These are phyloP conservation scores for Talaromyces rugulosus DNA, from an alignment of 2,329 filamentous ascomycete genomes.

Conservation along the genomic window DNA sequence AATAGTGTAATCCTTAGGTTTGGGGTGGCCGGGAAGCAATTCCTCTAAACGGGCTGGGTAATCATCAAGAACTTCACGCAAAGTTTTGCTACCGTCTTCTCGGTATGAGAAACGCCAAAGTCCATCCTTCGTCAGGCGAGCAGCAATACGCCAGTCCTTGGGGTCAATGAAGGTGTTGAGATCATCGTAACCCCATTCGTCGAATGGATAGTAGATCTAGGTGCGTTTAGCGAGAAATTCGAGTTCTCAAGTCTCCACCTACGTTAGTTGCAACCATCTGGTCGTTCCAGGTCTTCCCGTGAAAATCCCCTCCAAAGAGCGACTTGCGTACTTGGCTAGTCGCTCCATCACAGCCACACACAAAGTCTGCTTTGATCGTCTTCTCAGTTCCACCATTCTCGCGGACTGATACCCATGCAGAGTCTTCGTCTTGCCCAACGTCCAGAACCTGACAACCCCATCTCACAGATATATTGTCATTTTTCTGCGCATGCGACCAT, in stretches of 20 bases:
- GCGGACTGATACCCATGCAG: conserved; percentile 40
- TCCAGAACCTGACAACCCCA: conserved; percentile 47
- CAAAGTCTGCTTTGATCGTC: conserved; percentile 43
- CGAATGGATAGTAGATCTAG: conserved; percentile 60
- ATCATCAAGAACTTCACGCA: conserved; percentile 50
- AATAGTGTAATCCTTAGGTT: conserved; percentile 54
- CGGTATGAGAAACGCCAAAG: conserved; percentile 61
- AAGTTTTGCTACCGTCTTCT: conserved; percentile 11
- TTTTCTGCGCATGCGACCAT: conserved; percentile 30
- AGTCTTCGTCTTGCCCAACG: conserved; percentile 44
- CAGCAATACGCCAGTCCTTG: conserved; percentile 59
- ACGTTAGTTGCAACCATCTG: conserved; percentile 62
- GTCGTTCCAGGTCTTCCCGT: conserved; percentile 56
- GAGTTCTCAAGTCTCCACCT: conserved; percentile 15
- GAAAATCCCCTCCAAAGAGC: conserved; percentile 52
- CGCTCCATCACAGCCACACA: conserved; percentile 53
- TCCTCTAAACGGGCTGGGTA: conserved; percentile 53
- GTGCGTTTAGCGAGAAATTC: too few species aligned
- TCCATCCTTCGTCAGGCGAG: conserved; percentile 54
- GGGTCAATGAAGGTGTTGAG: conserved; percentile 59
- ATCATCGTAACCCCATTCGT: conserved; percentile 29
- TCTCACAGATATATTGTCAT: conserved; percentile 30
- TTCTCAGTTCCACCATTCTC: conserved; percentile 11
- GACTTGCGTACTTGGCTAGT: conserved; percentile 40
- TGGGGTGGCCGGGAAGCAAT: conserved; percentile 58